These are phyloP conservation scores for Macrophomina tecta DNA, from an alignment of 2,329 filamentous ascomycete genomes.

Conservation along the genomic window DNA sequence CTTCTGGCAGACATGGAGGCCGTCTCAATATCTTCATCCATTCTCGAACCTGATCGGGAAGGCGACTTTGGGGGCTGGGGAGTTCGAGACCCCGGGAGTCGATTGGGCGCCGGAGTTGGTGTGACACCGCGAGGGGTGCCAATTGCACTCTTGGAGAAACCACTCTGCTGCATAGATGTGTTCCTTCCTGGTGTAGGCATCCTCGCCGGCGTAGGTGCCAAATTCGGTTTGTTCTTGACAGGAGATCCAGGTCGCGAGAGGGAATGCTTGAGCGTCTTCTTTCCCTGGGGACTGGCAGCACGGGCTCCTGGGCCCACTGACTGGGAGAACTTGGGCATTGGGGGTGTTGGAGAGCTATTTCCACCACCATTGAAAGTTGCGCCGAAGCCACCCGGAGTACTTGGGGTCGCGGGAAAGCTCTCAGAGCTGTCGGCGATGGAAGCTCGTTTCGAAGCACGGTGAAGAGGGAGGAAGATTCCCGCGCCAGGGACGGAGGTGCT, in stretches of 20 bases:
- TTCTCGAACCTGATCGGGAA: conserved; percentile 54
- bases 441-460: conserved; percentile 75
- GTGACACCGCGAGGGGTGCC: conserved; percentile 64
- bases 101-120: conserved; percentile 67
- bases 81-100: conserved; percentile 54
- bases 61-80: conserved; percentile 51
- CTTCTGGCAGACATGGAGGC: conserved; percentile 34
- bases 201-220: conserved; percentile 62
- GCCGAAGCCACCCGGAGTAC: conserved; percentile 63
- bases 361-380: conserved; percentile 50
- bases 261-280: conserved; percentile 76
- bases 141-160: conserved; percentile 61
- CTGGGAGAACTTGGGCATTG: conserved; percentile 82
- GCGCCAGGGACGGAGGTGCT: conserved; percentile 76
- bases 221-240: conserved; percentile 67
- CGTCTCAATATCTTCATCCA: conserved; percentile 49
- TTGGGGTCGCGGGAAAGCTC: conserved; percentile 70
- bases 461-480: conserved; percentile 90
- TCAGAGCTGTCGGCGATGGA: conserved; percentile 60
- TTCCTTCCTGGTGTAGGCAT: conserved; percentile 61
- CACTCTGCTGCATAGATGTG: conserved; percentile 54
- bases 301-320: conserved; percentile 76
- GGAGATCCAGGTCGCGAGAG: conserved; percentile 90
- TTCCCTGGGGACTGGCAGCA: conserved; percentile 53
- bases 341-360: conserved; percentile 57